Base-by-base conservation (phyloP, 352 stramenopile genomes). In the Phytopythium montanum region DNA sequence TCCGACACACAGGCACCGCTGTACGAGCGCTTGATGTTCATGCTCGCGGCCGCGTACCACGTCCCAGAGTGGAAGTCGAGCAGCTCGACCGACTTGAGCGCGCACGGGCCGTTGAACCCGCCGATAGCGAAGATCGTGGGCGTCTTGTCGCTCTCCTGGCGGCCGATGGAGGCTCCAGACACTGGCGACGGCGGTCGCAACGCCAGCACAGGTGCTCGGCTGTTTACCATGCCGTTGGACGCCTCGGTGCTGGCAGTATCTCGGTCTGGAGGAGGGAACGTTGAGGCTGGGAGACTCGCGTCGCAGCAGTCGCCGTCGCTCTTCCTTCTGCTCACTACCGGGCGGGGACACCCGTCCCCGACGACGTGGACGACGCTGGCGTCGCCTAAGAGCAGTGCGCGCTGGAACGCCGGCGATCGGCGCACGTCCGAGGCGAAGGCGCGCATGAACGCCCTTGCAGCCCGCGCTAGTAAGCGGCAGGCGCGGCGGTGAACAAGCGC, bases 41-140 rank as follows among this genome's bases (percentile, higher is more conserved):
- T 90, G 9, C 52, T 68, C 1, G 74, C 70, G 12, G 72, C 81
- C 6, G 66, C 29, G 26, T 76, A 79, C 82, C 82, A 92, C 56
- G 85, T 68, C 23, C 75, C 70, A 19, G 64, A 60, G 45, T 88
- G 73, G 49, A 88, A 87, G 46, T 92, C 82, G 7, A 92, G 59
- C 48, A 81, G 86, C 59, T 92, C 82, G 26, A 88, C 72, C 2
- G 72, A 73, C 26, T 79, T 75, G 14, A 90, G 56, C 25, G 79
- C 75, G 1, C 66, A 76, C 5, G 78, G 74, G 0, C 78, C 81
- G 49, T 88, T 88, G 36, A 88, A 87, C 0, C 82, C 82, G n/a
- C 82, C 82, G 31, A 90, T 76, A 3, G 72, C 82, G 53, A 90
- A 87, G 58, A 89, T 78, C 13, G 78, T 80, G 14, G 82, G 79